Base-by-base conservation (phyloP, 148 eudicot genomes). In the Silene conica region DNA sequence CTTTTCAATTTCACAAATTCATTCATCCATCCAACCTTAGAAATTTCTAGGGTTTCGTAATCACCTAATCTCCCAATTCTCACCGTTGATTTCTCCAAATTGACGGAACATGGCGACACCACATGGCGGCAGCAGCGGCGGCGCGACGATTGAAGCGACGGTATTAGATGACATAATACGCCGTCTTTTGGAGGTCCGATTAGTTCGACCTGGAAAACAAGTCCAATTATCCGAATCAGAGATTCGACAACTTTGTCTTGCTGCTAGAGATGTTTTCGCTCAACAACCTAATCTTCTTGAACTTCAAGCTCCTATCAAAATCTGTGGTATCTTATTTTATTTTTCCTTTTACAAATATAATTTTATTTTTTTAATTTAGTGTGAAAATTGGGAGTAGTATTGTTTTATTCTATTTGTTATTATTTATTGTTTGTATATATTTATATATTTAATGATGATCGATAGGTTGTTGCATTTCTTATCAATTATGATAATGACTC, bases 291-390 rank as follows among this genome's bases (percentile, higher is more conserved):
- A 85, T 86, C 93, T 91, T 19, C 98, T 94, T 43, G 97, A 94
- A 31, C 88, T 94, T 46, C 87, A 91, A 85, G 97, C 93, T 14
- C 97, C 98, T 78, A 88, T 94, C 78, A 94, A 93, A 85, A 89
- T 89, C 83, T 94, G 98, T 74, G 97, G 97, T 93, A 85, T 14
- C 14, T 38, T 58, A 43, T 67, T 62, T 28, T 3, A 14, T 68
- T 12, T 4, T 25, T 55, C 59, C 8, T 23, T 41, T 22, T 71
- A n/a, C 28, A 9, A 4, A 34, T 34, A 34, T 34, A 34, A 34
- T 4, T 38, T 38, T 38, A 0, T 38, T 38, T 38, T 38, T 38
- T 38, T 0, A 38, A 38, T 38, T 38, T 38, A 5, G 41, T 34
- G 41, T 34, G 41, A 34, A 34, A 34, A 34, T 34, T 34, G 41